phyloP scores from a whole-genome alignment of 768 basidiomycete genomes.

The Russula foetens region DNA sequence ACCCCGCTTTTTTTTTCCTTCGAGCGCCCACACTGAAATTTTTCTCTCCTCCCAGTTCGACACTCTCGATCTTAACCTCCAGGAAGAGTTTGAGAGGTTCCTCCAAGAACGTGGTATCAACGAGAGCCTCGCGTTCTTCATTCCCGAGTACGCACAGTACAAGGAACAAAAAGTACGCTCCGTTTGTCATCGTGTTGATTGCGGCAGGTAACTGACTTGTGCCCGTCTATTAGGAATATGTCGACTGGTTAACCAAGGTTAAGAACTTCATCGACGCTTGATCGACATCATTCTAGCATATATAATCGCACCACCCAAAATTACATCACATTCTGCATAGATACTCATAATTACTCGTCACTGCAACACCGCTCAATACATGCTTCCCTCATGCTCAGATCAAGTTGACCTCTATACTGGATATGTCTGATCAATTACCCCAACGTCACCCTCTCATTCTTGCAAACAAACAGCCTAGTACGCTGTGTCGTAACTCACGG shows the following conservation, averaged over 20 bases:
- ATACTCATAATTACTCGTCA: neutral
- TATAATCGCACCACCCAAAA: neutral
- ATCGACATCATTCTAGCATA: neutral
- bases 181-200: slow-evolving; percentile 1
- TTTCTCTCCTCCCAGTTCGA: slow-evolving; percentile 52
- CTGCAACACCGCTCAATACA: slow-evolving; percentile 7
- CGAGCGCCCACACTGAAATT: neutral
- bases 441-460: no score
- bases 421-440: no score
- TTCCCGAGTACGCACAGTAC: slow-evolving; percentile 79
- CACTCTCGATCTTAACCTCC: slow-evolving; percentile 77
- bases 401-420: neutral
- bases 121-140: slow-evolving; percentile 72
- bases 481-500: no score
- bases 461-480: no score
- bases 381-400: neutral
- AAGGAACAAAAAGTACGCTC: slow-evolving; percentile 86
- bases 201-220: neutral
- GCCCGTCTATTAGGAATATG: slow-evolving; percentile 63
- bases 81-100: slow-evolving; percentile 88
- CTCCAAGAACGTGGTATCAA: slow-evolving; percentile 86
- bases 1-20: neutral
- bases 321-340: slow-evolving; percentile 3
- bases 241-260: slow-evolving; percentile 78
- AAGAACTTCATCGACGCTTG: slow-evolving; percentile 72